Evolutionary conservation across 2,329 filamentous ascomycete genomes (phyloP), one percentile per base, ranked within the genome.

Genomic region (Diplodia scrobiculata): DNA sequence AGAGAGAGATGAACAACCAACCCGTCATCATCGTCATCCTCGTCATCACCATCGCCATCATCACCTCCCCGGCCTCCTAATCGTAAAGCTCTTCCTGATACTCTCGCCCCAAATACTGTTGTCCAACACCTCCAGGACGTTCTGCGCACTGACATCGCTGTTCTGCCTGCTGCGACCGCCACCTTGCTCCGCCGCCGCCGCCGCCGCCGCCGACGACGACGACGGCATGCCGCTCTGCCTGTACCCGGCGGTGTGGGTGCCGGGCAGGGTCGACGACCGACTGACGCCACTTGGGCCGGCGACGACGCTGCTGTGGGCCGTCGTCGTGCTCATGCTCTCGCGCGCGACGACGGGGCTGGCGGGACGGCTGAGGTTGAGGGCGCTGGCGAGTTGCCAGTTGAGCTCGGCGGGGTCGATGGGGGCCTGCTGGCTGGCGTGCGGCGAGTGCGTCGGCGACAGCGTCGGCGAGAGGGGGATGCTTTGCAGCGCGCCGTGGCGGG

Each of bases 81-180:
- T 84, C 63, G 92, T 97, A 71, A 95, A 92, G 79, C 92, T 96
- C 68, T 92, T 85, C 69, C 92, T 84, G 70, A 97, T 92, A 81
- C 91, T 96, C 79, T 96, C 91, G 62, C 94, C 91, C 94, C 94
- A 98, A 17, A 91, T 89, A 19, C 91, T 95, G 73, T 94, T 91
- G 73, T 95, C 91, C 65, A 98, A 84, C 74, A 95, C 90, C 70
- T 92, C 88, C 76, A 93, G 86, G 70, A 96, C 90, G 72, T 92
- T 89, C 55, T 88, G 86, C 59, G 89, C 88, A 73, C 87, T 91
- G 66, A 93, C 88, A 5, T 84, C 83, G 76, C 89, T 92, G 65
- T 85, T 86, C 27, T 87, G 85, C 51, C 89, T 81, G 71, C 86
- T 86, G 73, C 83, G 85, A 9, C 25, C 4, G 36, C 13, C 9